These are phyloP conservation scores for Gossypium gossypioides DNA, from an alignment of 441 rosid genomes.

Conservation along the genomic window DNA sequence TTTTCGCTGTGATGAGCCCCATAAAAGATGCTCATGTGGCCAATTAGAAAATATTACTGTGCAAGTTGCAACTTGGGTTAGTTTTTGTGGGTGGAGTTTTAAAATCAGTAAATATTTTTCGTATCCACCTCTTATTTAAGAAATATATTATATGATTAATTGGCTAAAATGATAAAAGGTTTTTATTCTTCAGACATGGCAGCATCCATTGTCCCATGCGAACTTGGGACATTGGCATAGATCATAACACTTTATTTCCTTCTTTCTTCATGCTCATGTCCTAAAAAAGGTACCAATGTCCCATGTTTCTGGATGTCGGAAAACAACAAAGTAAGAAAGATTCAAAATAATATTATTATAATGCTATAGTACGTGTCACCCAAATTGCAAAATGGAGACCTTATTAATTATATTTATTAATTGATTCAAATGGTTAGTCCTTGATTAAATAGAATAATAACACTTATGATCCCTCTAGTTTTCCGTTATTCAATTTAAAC, in stretches of 20 bases:
- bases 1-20: background rate
- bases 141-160: background rate
- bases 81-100: background rate
- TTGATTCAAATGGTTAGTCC: too few relatives aligned
- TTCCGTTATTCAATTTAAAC: too few relatives aligned
- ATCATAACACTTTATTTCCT: background rate
- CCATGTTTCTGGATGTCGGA: slow-evolving; percentile 5
- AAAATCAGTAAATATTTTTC: background rate
- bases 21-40: background rate
- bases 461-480: too few relatives aligned
- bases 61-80: background rate
- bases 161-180: background rate
- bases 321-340: background rate
- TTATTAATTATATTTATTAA: background rate
- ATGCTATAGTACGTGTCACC: background rate
- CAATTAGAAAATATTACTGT: background rate
- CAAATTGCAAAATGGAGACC: background rate
- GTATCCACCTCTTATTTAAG: background rate
- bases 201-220: slow-evolving; percentile 7
- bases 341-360: too few relatives aligned
- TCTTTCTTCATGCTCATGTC: background rate
- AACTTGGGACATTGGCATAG: background rate
- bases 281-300: background rate
- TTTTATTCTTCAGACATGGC: background rate
- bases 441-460: too few relatives aligned